Conservation (phyloP, 2,329 filamentous ascomycete species). For the Fusarium mexicanum region DNA sequence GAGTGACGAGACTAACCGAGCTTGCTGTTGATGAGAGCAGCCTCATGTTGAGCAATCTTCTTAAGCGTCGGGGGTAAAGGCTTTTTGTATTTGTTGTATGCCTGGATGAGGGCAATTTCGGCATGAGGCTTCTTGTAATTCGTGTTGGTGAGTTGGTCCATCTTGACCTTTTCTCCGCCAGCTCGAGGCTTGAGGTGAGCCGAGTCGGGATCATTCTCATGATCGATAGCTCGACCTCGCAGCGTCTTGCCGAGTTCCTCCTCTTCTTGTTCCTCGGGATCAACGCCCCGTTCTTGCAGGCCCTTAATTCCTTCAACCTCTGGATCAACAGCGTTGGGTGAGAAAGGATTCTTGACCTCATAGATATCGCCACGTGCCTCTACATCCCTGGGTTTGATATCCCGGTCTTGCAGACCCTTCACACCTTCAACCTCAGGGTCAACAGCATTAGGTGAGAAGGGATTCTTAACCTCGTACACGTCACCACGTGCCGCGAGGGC, state of each 20-base stretch:
- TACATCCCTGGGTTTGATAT: neutral
- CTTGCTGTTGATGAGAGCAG: slow-evolving; percentile 38
- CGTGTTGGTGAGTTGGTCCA: slow-evolving; percentile 49
- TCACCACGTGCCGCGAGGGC: neutral
- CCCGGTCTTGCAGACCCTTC: neutral
- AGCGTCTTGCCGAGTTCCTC: neutral
- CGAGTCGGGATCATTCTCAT: neutral
- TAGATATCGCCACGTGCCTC: neutral
- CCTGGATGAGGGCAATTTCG: slow-evolving; percentile 43
- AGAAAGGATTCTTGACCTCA: neutral
- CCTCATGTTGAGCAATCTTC: slow-evolving; percentile 32
- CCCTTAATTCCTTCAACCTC: slow-evolving; percentile 5
- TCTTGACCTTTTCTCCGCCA: slow-evolving; percentile 38
- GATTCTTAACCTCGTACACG: neutral
- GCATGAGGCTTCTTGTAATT: slow-evolving; percentile 48
- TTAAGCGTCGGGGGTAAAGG: slow-evolving; percentile 43
- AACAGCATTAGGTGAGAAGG: neutral
- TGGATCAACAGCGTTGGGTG: neutral
- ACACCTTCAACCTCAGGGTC: slow-evolving; percentile 11
- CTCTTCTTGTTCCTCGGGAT: slow-evolving; percentile 5
- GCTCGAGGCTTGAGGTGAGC: slow-evolving; percentile 10
- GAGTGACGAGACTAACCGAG: slow-evolving; percentile 16
- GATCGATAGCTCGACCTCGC: neutral
- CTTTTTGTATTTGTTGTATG: slow-evolving; percentile 52
- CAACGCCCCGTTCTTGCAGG: neutral